Evolutionary conservation across 2,329 filamentous ascomycete species (phyloP), one percentile per base, ranked within the genome.

Genomic region (Aspergillus floridensis): DNA sequence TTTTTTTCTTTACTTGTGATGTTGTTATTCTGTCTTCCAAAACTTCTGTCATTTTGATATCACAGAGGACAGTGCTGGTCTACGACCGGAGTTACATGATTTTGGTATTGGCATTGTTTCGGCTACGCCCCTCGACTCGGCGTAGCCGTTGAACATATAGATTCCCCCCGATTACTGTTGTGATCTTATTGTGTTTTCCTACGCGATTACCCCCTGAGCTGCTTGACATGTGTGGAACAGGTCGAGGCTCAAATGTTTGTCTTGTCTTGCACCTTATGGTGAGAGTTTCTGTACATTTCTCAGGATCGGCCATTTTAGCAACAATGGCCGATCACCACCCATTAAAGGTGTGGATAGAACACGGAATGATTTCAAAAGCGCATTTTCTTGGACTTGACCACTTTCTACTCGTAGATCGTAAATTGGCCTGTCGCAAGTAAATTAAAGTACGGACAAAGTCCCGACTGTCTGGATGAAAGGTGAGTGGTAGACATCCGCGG

Each of bases 1-100:
- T 58, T 53, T 53, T 59, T 50, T 56, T 51, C 57, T 58, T 53
- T 53, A 56, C 44, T 57, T 63, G 61, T 63, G 32, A 35, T 35
- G 32, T 49, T 49, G 21, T 22, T 49, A 21, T 24, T 2, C 0
- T 19, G 21, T 24, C 21, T 24, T 10, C n/a, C 47, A 22, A 24
- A 16, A 21, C 24, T 26, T 26, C 2, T 19, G 11, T 29, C 29
- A 22, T 2, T 51, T 21, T 24, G 32, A 19, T 38, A 22, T 51
- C 31, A 21, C 31, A 24, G 31, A 35, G 32, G 19, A 21, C 31
- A 2, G 14, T 38, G 49, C 49, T 11, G n/a, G 16, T 52, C 7
- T 8, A 19, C 31, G 50, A 21, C 50, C 12, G 31, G 31, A 21
- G 29, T 52, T 52, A 1, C 31, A 22, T 24, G 31, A 41, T 26